These are phyloP conservation scores for Carpinus fangiana DNA, from an alignment of 306 rosid genomes.

Conservation along the genomic window DNA sequence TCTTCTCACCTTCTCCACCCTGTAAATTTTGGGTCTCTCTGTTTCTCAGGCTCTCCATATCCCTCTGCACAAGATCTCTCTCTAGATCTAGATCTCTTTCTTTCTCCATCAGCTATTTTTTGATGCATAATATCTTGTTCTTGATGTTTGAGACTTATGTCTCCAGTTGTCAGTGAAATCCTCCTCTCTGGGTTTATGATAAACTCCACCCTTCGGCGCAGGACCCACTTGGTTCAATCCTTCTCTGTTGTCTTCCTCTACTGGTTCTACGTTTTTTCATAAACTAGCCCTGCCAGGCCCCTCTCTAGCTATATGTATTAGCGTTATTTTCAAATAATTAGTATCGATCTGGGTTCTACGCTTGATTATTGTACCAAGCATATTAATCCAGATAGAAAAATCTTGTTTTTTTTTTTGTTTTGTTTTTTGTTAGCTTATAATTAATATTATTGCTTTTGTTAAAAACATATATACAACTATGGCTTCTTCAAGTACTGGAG, in stretches of 20 bases:
- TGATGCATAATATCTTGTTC: slow-evolving; percentile 27
- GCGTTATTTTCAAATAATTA: neutral
- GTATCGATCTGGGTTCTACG: slow-evolving; percentile 1
- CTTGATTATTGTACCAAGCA: neutral
- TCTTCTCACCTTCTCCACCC: slow-evolving; percentile 40
- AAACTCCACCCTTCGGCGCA: slow-evolving; percentile 66
- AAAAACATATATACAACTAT: neutral
- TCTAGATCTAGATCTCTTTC: neutral
- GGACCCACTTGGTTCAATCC: slow-evolving; percentile 80
- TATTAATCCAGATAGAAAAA: neutral
- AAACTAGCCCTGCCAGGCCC: slow-evolving; percentile 23
- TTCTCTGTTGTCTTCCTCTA: slow-evolving; percentile 94
- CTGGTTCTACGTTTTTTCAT: slow-evolving; percentile 85
- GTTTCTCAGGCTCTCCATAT: slow-evolving; percentile 9
- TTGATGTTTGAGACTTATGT: slow-evolving; percentile 50
- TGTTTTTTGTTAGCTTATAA: neutral
- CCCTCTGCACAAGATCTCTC: slow-evolving; percentile 23
- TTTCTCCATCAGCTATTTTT: neutral
- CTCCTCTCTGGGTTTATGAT: slow-evolving; percentile 67
- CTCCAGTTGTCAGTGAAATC: slow-evolving; percentile 68
- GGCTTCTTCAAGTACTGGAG: slow-evolving; percentile 46
- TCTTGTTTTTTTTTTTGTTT: neutral
- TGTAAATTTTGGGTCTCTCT: neutral
- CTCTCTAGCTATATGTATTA: neutral
- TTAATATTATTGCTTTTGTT: neutral